phyloP scores from a whole-genome alignment of 495 filamentous ascomycete species.

The Annulohypoxylon maeteangense region DNA sequence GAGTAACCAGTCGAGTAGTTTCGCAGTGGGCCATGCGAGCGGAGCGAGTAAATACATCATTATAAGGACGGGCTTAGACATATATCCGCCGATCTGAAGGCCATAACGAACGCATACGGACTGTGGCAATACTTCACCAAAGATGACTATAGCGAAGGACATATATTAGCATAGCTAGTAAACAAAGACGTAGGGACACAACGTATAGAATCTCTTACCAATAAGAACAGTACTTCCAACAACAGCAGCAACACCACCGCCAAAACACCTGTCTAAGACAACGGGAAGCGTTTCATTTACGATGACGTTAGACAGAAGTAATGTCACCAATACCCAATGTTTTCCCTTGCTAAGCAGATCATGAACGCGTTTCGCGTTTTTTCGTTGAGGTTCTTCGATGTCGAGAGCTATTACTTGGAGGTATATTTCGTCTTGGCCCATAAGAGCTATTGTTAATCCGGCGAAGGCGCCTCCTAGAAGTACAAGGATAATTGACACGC shows the following conservation, averaged over 20 bases:
- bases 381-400: constrained; percentile 71
- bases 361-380: constrained; percentile 83
- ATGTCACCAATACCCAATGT: constrained; percentile 98
- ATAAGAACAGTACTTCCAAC: constrained; percentile 92
- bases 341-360: constrained; percentile 86
- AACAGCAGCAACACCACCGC: constrained; percentile 94
- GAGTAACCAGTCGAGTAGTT: constrained; percentile 86
- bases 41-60: constrained; percentile 94
- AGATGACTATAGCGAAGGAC: constrained; percentile 76
- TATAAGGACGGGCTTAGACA: constrained; percentile 85
- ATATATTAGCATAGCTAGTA: constrained; percentile 13
- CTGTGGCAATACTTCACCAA: constrained; percentile 95
- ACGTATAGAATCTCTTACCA: constrained; percentile 64
- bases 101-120: constrained; percentile 97
- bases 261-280: constrained; percentile 90
- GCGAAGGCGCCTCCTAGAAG: constrained; percentile 94
- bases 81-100: constrained; percentile 93
- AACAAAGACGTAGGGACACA: neutral
- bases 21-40: constrained; percentile 88
- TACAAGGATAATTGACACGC: constrained; percentile 69
- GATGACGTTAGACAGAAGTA: constrained; percentile 95
- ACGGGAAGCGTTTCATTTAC: constrained; percentile 98
- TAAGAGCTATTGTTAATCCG: constrained; percentile 90
- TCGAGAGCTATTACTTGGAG: constrained; percentile 94
- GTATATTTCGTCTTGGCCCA: constrained; percentile 95